phyloP scores from a whole-genome alignment of 345 rosid species.

The Eucalyptus viminalis region DNA sequence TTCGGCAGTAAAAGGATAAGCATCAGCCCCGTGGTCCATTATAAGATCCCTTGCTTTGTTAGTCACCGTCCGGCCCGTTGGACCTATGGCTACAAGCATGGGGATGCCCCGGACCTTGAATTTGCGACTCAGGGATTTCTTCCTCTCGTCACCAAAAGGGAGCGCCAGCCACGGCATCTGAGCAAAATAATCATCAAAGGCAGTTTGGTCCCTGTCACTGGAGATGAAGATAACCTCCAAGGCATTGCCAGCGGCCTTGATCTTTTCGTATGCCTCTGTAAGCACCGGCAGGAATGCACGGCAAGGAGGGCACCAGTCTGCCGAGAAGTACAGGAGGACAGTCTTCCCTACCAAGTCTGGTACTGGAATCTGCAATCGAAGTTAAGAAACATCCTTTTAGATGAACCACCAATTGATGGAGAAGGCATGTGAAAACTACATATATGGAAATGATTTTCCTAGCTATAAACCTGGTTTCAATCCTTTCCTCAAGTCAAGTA shows the following conservation, averaged over 20 bases:
- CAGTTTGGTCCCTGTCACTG: constrained; percentile 19
- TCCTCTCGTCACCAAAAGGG: constrained; percentile 23
- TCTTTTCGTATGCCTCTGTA: constrained; percentile 13
- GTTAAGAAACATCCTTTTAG: not conserved
- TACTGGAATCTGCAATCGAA: constrained; percentile 12
- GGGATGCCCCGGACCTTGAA: constrained; percentile 28
- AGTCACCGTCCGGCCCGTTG: constrained; percentile 16
- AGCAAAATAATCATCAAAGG: constrained; percentile 13
- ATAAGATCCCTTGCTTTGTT: constrained; percentile 9
- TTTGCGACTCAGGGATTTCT: constrained; percentile 4
- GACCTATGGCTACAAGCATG: constrained; percentile 18
- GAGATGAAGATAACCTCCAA: constrained; percentile 32
- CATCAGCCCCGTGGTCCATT: constrained; percentile 12
- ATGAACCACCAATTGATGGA: not conserved
- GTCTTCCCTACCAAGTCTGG: constrained; percentile 24
- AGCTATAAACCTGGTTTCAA: not conserved
- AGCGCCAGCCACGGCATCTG: constrained; percentile 37
- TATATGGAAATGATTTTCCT: not conserved
- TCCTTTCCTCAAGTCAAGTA: not conserved
- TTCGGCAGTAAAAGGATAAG: constrained; percentile 24
- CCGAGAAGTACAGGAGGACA: constrained; percentile 35
- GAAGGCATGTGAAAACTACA: not conserved
- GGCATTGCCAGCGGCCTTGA: constrained; percentile 12
- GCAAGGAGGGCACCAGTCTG: constrained; percentile 29
- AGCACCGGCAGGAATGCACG: constrained; percentile 26